Evolutionary conservation across 2,329 filamentous ascomycete genomes (phyloP).

Genomic region (Fusarium xyrophilum): DNA sequence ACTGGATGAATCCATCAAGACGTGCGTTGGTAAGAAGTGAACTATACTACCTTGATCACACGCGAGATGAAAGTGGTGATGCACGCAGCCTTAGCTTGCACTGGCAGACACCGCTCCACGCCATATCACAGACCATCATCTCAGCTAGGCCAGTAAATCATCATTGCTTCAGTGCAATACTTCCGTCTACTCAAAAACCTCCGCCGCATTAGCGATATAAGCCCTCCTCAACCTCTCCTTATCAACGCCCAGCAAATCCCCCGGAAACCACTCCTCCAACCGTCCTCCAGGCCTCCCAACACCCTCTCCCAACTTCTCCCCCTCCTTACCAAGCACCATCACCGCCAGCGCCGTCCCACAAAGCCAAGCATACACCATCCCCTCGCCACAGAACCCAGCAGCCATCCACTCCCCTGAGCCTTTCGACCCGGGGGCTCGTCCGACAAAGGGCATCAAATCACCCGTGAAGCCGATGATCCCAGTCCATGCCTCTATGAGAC

Average conservation of each 20-base stretch:
- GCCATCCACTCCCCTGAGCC: conserved; percentile 57
- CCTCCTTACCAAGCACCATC: conserved; percentile 53
- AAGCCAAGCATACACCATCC: conserved; percentile 62
- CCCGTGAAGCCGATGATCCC: conserved; percentile 57
- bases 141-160: neutral
- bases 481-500: conserved; percentile 55
- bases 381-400: conserved; percentile 59
- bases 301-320: conserved; percentile 38
- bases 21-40: fast-evolving
- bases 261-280: conserved; percentile 52
- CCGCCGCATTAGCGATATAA: conserved; percentile 47
- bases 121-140: fast-evolving
- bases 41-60: neutral
- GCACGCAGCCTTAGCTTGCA: neutral
- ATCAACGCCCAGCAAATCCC: conserved; percentile 45
- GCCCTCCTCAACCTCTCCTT: conserved; percentile 47
- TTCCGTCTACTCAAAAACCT: neutral
- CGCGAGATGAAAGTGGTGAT: neutral
- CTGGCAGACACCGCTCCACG: conserved; percentile 16
- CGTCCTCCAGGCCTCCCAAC: conserved; percentile 48
- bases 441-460: conserved; percentile 59
- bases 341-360: conserved; percentile 56
- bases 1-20: neutral
- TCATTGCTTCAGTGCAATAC: neutral
- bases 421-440: conserved; percentile 48